Evolutionary conservation across 2,329 filamentous ascomycete species (phyloP), one percentile per base, ranked within the genome.

Genomic region (Calonectria hongkongensis): DNA sequence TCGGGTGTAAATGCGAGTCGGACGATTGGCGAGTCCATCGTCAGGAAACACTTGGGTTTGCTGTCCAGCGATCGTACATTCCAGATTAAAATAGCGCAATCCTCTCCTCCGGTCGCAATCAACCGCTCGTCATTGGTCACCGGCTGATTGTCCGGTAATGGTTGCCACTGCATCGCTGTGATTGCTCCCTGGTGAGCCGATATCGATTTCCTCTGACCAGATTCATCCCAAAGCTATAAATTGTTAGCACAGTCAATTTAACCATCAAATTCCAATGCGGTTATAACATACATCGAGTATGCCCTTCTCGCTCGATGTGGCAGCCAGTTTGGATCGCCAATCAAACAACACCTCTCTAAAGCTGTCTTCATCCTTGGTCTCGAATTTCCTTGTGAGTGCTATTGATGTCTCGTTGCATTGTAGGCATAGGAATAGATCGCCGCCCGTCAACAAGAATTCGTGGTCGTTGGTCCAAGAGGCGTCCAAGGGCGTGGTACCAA

Each of bases 81-180:
- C 89, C 91, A 93, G 30, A 93, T 89, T 56, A 88, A 85, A 62
- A 93, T 91, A 13, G 89, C 89, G 28, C 90, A 90, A 76, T 93
- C 91, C 73, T 92, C 90, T 3, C 89, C 89, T 28, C 90, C 90
- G 1, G 91, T 90, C 9, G 91, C 91, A 69, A 92, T 86, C 4
- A 93, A 83, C 28, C 91, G 86, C 74, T 92, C 90, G 63, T 88
- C 87, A 8, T 87, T 84, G 25, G 76, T 72, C 9, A 69, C 80
- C 16, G 81, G 78, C 69, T 87, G 85, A n/a, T 69, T 77, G 7
- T 79, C 73, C 2, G 80, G 77, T 21, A 89, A 75, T 13, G 91
- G 91, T 76, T 93, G 91, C 91, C 91, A 93, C 72, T 87, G 85
- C 74, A 93, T 84, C 4, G 88, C 86, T 0, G 90, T 92, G 66